phyloP scores from a whole-genome alignment of 1,139 yeast genomes.

The Arxiozyma heterogenica region DNA sequence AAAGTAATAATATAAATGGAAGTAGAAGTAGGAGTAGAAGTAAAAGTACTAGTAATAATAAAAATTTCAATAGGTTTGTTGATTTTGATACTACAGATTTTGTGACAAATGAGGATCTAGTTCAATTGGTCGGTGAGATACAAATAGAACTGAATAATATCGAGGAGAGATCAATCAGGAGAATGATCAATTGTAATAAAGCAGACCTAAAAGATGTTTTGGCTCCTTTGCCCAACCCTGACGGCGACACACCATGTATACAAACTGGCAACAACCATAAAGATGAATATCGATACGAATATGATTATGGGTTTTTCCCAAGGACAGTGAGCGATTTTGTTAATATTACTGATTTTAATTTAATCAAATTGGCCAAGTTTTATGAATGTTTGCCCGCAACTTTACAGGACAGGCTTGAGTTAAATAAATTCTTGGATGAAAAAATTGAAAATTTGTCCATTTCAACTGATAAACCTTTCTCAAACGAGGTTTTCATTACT shows the following conservation, averaged over 20 bases:
- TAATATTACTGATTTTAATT: constrained; percentile 35
- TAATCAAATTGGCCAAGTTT: constrained; percentile 53
- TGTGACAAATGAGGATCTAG: constrained; percentile 73
- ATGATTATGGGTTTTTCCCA: constrained; percentile 43
- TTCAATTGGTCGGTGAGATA: constrained; percentile 76
- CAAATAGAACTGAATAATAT: constrained; percentile 74
- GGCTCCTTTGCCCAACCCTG: constrained; percentile 55
- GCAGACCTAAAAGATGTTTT: constrained; percentile 35
- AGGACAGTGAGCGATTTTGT: constrained; percentile 46
- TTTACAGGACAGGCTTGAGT: constrained; percentile 39
- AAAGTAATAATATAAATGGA: too few relatives aligned
- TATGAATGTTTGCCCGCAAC: constrained; percentile 58
- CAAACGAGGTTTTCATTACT: constrained; percentile 6
- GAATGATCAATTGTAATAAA: constrained; percentile 45
- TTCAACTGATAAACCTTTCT: constrained; percentile 7
- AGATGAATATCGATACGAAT: constrained; percentile 21
- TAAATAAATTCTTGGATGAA: constrained; percentile 41
- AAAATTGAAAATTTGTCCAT: constrained; percentile 32
- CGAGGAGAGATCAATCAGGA: constrained; percentile 56
- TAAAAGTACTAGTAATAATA: too few relatives aligned
- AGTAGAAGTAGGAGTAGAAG: too few relatives aligned
- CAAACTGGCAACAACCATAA: neutral
- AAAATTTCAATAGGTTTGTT: constrained; percentile 1
- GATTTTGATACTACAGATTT: constrained; percentile 48
- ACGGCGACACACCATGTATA: constrained; percentile 56